Evolutionary conservation across 352 stramenopile species (phyloP).

Genomic region (Phytophthora tubulina): DNA sequence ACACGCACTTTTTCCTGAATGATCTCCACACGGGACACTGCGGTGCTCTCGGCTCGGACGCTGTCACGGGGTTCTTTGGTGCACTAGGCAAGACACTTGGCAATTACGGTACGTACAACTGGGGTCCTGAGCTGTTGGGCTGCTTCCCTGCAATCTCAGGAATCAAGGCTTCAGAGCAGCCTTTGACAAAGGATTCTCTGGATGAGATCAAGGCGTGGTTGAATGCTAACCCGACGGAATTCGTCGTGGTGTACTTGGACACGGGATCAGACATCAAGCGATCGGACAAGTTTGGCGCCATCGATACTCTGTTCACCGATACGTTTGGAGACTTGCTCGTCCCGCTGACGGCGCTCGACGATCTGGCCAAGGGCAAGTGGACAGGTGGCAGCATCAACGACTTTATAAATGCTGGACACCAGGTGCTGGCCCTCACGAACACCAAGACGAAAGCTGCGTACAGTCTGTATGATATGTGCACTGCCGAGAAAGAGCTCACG

Average conservation of each 20-base stretch:
- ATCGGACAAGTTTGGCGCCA: constrained; percentile 41
- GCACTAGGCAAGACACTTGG: constrained; percentile 49
- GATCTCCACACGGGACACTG: constrained; percentile 70
- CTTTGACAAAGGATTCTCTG: constrained; percentile 46
- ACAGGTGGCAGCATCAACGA: constrained; percentile 49
- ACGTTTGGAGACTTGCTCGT: constrained; percentile 63
- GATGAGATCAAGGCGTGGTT: constrained; percentile 66
- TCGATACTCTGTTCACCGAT: constrained; percentile 54
- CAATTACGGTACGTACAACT: constrained; percentile 56
- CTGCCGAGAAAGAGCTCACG: constrained; percentile 41
- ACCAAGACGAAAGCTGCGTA: constrained; percentile 47
- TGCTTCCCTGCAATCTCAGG: constrained; percentile 73
- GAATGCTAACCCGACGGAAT: constrained; percentile 52
- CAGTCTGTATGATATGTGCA: constrained; percentile 53
- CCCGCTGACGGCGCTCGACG: constrained; percentile 45
- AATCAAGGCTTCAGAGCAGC: constrained; percentile 65
- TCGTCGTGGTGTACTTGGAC: constrained; percentile 71
- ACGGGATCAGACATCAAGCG: constrained; percentile 52
- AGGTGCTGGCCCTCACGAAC: constrained; percentile 58
- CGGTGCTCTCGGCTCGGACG: constrained; percentile 48
- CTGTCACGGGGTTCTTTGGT: constrained; percentile 45
- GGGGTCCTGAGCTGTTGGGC: constrained; percentile 59
- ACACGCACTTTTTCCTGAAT: constrained; percentile 44
- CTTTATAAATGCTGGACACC: constrained; percentile 54
- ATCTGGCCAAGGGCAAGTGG: constrained; percentile 47